These are phyloP conservation scores for Lycium barbarum DNA, from an alignment of 257 asterid genomes.

Conservation along the genomic window DNA sequence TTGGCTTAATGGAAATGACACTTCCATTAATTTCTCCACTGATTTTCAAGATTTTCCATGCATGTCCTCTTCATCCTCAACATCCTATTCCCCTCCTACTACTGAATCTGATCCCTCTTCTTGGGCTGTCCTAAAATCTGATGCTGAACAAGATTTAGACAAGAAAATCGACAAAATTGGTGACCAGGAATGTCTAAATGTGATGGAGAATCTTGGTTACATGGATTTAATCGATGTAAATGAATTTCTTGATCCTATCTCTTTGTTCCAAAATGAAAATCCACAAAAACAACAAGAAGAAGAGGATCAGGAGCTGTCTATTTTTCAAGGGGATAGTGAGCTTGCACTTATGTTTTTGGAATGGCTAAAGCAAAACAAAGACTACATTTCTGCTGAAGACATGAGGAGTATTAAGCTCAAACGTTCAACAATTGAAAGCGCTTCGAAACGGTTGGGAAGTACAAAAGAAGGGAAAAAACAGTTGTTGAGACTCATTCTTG, in stretches of 20 bases:
- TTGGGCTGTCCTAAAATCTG: slow-evolving; percentile 52
- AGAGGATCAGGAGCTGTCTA: slow-evolving; percentile 40
- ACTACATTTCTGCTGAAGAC: slow-evolving; percentile 78
- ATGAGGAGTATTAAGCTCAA: slow-evolving; percentile 78
- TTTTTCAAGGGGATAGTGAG: slow-evolving; percentile 63
- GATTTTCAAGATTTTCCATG: slow-evolving; percentile 87
- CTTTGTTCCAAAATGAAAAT: slow-evolving; percentile 60
- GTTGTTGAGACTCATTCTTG: slow-evolving; percentile 71
- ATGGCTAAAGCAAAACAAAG: slow-evolving; percentile 84
- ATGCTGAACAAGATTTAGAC: slow-evolving; percentile 40
- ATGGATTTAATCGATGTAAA: slow-evolving; percentile 68
- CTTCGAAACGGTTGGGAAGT: slow-evolving; percentile 71
- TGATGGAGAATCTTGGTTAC: slow-evolving; percentile 70
- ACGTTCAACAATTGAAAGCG: slow-evolving; percentile 78
- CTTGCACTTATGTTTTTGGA: slow-evolving; percentile 72
- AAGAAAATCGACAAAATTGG: slow-evolving; percentile 26
- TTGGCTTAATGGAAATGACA: slow-evolving; percentile 46
- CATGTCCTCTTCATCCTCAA: slow-evolving; percentile 30
- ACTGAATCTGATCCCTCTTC: slow-evolving; percentile 40
- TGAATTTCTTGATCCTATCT: slow-evolving; percentile 72
- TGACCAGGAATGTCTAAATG: slow-evolving; percentile 56
- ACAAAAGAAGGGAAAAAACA: slow-evolving; percentile 72
- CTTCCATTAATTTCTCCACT: slow-evolving; percentile 40
- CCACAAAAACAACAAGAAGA: slow-evolving; percentile 24
- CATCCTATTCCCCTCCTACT: slow-evolving; percentile 52